phyloP scores from a whole-genome alignment of 352 stramenopile species.

The Globisporangium emineosum region DNA sequence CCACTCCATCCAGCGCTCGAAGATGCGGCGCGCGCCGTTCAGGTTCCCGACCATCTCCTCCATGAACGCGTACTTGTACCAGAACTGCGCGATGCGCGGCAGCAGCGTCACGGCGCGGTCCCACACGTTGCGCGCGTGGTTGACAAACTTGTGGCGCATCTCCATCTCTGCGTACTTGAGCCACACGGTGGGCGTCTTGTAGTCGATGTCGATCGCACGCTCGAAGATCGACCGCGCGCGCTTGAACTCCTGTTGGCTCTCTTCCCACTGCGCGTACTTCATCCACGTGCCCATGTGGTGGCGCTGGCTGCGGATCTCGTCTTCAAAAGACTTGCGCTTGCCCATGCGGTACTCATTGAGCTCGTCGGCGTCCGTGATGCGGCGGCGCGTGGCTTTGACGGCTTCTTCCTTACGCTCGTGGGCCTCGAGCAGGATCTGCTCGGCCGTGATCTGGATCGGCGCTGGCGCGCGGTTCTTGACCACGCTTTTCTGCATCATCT shows the following conservation, averaged over 20 bases:
- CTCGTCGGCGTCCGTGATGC: conserved; percentile 90
- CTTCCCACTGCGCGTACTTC: conserved; percentile 99
- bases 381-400: conserved; percentile 68
- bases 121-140: conserved; percentile 97
- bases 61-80: conserved; percentile 99
- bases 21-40: conserved; percentile 92
- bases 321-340: conserved; percentile 93
- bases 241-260: conserved; percentile 98
- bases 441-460: conserved; percentile 98
- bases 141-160: conserved; percentile 99
- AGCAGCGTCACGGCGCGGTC: conserved; percentile 93
- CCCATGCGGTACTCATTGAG: conserved; percentile 91
- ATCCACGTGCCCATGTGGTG: conserved; percentile 97
- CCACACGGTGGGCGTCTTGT: conserved; percentile 94
- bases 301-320: conserved; percentile 95
- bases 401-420: conserved; percentile 85
- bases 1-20: conserved; percentile 97
- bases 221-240: conserved; percentile 97
- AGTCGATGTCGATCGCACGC: conserved; percentile 97
- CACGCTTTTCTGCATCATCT: conserved; percentile 80
- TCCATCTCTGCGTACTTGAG: conserved; percentile 99
- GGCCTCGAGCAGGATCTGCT: conserved; percentile 97
- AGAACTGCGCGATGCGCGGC: conserved; percentile 96
- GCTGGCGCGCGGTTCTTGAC: conserved; percentile 99
- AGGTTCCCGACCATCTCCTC: conserved; percentile 98